Evolutionary conservation across 208 protist genomes (phyloP).

Genomic region (Trypanosoma platydactyli): DNA sequence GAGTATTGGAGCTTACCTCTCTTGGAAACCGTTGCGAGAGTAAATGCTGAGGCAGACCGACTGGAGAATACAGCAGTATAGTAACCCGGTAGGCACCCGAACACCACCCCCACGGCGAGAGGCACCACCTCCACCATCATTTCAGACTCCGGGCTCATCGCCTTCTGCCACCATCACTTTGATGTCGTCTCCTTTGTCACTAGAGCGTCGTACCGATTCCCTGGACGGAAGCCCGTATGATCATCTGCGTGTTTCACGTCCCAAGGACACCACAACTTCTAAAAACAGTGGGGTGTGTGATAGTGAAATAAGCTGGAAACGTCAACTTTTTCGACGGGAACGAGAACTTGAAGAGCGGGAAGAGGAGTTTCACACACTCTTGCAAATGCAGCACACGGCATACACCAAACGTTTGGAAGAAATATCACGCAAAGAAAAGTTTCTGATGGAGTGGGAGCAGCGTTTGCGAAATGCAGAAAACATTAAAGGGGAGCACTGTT

Average conservation of each 20-base stretch:
- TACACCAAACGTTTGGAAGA: constrained; percentile 21
- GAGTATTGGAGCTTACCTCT: not conserved
- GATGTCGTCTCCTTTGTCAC: constrained; percentile 2
- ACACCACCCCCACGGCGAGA: constrained; percentile 21
- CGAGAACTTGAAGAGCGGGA: constrained; percentile 19
- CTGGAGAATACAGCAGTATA: not conserved
- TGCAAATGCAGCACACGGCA: constrained; percentile 23
- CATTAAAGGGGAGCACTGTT: not conserved
- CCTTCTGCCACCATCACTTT: not conserved
- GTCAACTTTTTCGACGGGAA: constrained; percentile 6
- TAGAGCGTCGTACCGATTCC: not conserved
- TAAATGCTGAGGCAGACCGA: not conserved
- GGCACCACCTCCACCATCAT: constrained; percentile 17
- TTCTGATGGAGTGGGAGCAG: constrained; percentile 23
- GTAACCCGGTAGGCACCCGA: not conserved
- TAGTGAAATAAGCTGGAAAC: constrained; percentile 3
- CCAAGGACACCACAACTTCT: not conserved
- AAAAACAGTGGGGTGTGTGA: not conserved
- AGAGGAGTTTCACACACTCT: constrained; percentile 18
- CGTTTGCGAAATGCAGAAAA: constrained; percentile 21
- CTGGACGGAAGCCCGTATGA: not conserved
- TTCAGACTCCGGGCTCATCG: not conserved
- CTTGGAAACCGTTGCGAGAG: too few species aligned
- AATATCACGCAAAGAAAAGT: constrained; percentile 21
- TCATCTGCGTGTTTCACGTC: not conserved